Evolutionary conservation across 306 rosid genomes (phyloP), one percentile per base, ranked within the genome.

Genomic region (Medicago lupulina): DNA sequence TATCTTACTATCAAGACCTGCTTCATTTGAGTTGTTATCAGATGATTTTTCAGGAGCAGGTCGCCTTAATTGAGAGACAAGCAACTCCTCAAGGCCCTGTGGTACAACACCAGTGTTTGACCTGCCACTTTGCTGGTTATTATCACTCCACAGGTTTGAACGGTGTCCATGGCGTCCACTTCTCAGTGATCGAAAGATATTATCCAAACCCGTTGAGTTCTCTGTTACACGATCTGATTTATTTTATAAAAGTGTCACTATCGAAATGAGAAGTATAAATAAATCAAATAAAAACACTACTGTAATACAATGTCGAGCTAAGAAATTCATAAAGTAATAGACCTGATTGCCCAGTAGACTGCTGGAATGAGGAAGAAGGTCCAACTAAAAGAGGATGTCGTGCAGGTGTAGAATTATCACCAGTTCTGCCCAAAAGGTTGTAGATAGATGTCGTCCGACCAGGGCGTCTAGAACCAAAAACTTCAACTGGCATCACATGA

Each of bases 401-500:
- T 25, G 92, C 85, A 67, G 97, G 94, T 49, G 91, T 82, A 36
- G 92, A 86, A 81, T 65, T 87, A 80, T 94, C 98, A 69, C 97
- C 93, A 17, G 86, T 82, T 79, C 98, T 88, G 28, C 98, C 98
- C 86, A 94, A 83, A 59, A 94, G 97, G 86, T 86, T 94, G 86
- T 94, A 94, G 70, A 94, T 94, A 71, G 98, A 94, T 71, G 98
- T 94, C 25, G 98, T 91, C 18, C 97, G 87, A 66, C 97, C 98
- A 53, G 92, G 92, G 72, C 98, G 92, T 76, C 98, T 94, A 44
- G 98, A 94, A 73, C 96, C 98, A 81, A 94, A 91, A 82, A 88
- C 96, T 84, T 94, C 98, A 73, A 94, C 91, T 9, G 98, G 98
- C 98, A 94, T 94, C 76, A 88, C 97, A 74, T 88, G 97, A 79